Evolutionary conservation across 768 basidiomycete species (phyloP).

Genomic region (Hygrophorus pudorinus): DNA sequence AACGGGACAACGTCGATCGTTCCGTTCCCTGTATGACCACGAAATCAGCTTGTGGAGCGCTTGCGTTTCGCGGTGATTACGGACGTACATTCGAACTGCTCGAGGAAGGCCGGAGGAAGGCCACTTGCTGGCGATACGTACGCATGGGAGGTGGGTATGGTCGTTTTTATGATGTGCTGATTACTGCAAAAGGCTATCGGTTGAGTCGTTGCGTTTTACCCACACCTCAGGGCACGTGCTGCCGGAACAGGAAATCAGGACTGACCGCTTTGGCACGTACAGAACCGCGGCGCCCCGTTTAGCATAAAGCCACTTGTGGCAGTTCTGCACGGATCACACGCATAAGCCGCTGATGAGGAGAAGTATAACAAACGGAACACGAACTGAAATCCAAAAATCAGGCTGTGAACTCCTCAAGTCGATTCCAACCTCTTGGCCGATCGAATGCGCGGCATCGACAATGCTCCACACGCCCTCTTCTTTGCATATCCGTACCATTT

Average conservation of each 20-base stretch:
- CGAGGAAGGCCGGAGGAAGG: slow-evolving; percentile 27
- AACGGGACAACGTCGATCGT: slow-evolving; percentile 42
- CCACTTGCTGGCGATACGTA: slow-evolving; percentile 38
- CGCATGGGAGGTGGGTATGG: slow-evolving; percentile 44
- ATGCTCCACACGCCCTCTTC: slow-evolving; percentile 54
- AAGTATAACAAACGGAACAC: slow-evolving; percentile 33
- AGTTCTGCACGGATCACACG: slow-evolving; percentile 42
- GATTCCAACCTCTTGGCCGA: slow-evolving; percentile 65
- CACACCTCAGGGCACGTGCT: background rate
- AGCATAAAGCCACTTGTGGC: slow-evolving; percentile 77
- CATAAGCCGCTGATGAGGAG: background rate
- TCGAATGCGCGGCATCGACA: slow-evolving; percentile 76
- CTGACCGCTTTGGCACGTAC: slow-evolving; percentile 56
- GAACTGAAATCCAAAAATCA: slow-evolving; percentile 74
- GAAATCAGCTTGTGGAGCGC: background rate
- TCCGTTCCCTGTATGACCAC: slow-evolving; percentile 36
- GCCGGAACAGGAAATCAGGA: background rate
- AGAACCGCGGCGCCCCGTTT: slow-evolving; percentile 61
- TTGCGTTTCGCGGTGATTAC: background rate
- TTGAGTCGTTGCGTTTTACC: background rate
- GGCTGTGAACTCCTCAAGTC: slow-evolving; percentile 47
- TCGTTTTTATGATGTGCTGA: slow-evolving; percentile 48
- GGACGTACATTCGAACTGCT: slow-evolving; percentile 30
- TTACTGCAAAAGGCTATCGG: slow-evolving; percentile 29
- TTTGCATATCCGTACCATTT: slow-evolving; percentile 54